Evolutionary conservation across 345 rosid genomes (phyloP), one percentile per base, ranked within the genome.

Genomic region (Syzygium aqueum): DNA sequence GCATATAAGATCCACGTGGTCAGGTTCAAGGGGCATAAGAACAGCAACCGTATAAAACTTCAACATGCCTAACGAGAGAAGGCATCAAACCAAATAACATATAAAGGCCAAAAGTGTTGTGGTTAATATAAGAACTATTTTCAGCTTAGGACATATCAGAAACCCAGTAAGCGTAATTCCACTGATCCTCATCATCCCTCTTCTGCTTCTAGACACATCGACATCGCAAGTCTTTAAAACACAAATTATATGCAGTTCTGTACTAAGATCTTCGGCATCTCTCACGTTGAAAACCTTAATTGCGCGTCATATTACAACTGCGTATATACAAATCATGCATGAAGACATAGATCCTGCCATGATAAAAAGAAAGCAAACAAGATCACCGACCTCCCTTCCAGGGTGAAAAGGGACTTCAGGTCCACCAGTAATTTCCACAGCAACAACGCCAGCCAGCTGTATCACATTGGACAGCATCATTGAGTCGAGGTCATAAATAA

Each of bases 371-470:
- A 49, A 28, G 43, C 13, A 49, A 80, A 46, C 27, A 21, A 80
- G 51, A 33, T 7, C 59, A 92, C 95, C 80, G 30, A 95, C 99
- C 98, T 92, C 97, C 91, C 98, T 94, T 80, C 98, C 99, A 1
- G 99, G 98, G 90, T 97, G 99, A 93, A 97, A 96, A 37, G 98
- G 96, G 78, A 97, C 11, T n/a, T 97, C 98, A 86, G 99, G 99
- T 27, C 99, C 98, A 84, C 99, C 99, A 14, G 99, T 96, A 59
- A 96, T 46, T 92, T 96, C 98, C 22, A 96, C 96, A 33, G 91
- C 99, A 54, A 96, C 98, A 83, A 97, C 96, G 85, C 98, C 98
- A 84, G 98, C 99, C 73, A 97, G 94, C 99, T 97, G 89, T 80
- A 88, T 49, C 85, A 57, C 51, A 37, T 37, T 5, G 56, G 12